Evolutionary conservation across 768 basidiomycete species (phyloP).

Genomic region (Hypholoma sublateritium): DNA sequence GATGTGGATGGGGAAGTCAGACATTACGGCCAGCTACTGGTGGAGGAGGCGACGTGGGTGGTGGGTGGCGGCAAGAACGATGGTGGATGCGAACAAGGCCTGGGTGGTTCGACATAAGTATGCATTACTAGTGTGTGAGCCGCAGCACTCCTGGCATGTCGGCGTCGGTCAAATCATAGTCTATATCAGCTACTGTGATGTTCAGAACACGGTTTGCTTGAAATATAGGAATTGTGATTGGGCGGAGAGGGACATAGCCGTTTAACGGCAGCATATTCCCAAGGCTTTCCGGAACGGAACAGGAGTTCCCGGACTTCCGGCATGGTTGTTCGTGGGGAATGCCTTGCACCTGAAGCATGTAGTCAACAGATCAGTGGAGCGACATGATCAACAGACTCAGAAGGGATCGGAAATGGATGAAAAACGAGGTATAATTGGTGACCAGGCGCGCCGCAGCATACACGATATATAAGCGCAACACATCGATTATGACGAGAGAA

Average conservation of each 20-base stretch:
- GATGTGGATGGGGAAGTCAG: neutral
- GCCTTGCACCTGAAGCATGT: neutral
- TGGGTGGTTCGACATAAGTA: neutral
- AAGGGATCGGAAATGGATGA: neutral
- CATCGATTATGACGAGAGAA: neutral
- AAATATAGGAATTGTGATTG: slow-evolving; percentile 5
- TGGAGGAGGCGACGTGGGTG: neutral
- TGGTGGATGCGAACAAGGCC: neutral
- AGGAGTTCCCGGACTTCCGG: slow-evolving; percentile 7
- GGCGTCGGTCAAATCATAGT: slow-evolving; percentile 4
- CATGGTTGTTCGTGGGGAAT: neutral
- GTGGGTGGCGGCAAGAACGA: neutral
- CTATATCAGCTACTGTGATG: slow-evolving; percentile 3
- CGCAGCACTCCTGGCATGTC: slow-evolving; percentile 15
- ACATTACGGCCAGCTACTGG: neutral
- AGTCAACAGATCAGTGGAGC: too few species aligned
- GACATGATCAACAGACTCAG: too few species aligned
- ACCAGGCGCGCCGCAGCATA: neutral
- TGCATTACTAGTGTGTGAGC: slow-evolving; percentile 12
- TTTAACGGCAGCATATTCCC: slow-evolving; percentile 12
- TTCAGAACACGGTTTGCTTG: neutral
- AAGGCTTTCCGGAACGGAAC: slow-evolving; percentile 13
- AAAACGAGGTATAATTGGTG: slow-evolving; percentile 5
- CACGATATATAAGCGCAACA: slow-evolving; percentile 7
- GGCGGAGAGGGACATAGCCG: neutral